Evolutionary conservation across 1,139 yeast genomes (phyloP).

Genomic region (Pneumocystis sp.): DNA sequence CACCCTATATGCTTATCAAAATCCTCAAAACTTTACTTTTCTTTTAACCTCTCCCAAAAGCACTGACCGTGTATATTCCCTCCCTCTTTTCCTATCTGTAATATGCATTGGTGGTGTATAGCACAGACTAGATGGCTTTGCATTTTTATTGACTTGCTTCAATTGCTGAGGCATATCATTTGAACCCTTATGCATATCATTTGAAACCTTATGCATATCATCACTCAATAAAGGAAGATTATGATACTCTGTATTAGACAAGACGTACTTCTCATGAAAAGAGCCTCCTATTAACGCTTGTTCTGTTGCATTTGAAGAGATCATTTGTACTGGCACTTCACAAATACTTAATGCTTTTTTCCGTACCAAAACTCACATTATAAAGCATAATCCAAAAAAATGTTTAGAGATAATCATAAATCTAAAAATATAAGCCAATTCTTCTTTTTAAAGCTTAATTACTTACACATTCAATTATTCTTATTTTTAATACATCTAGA

Average conservation of each 20-base stretch:
- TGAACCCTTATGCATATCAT: background rate
- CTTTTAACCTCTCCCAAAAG: constrained; percentile 60
- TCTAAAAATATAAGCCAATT: background rate
- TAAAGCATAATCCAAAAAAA: background rate
- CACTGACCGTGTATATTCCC: constrained; percentile 74
- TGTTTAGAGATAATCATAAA: background rate
- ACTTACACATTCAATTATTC: background rate
- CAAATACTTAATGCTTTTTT: background rate
- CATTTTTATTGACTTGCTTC: constrained; percentile 46
- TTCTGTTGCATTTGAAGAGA: background rate
- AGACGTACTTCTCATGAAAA: background rate
- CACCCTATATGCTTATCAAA: constrained; percentile 38
- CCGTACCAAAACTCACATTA: background rate
- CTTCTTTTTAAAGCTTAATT: background rate
- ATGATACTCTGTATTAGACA: background rate
- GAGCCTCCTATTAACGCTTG: background rate
- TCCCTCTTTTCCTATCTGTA: constrained; percentile 64
- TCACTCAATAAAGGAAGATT: background rate
- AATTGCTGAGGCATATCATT: background rate
- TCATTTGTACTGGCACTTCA: background rate
- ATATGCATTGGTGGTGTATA: constrained; percentile 91
- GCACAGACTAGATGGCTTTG: constrained; percentile 72
- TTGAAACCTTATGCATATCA: background rate
- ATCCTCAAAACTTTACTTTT: background rate
- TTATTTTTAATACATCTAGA: background rate